A percentile compares a stretch with the other conserved stretches of the same genome.
Evolutionary conservation across 2,329 filamentous ascomycete genomes (phyloP).

Genomic region (Beauveria sp.): DNA sequence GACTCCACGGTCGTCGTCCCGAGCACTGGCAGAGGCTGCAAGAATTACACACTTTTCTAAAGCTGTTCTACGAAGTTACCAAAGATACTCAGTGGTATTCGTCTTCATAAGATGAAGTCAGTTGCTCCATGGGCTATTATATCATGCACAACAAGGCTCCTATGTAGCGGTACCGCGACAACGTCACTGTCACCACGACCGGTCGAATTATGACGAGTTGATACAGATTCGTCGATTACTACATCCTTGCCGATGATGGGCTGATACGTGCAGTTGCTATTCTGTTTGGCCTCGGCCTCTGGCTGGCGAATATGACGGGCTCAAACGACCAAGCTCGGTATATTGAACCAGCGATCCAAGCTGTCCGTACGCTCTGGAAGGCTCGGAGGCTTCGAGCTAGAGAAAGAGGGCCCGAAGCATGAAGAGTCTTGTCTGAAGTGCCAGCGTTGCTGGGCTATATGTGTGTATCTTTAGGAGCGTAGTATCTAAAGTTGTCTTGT

Average conservation of each 20-base stretch:
- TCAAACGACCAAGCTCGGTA: not conserved
- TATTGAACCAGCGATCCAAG: not conserved
- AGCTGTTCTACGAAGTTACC: constrained; percentile 1
- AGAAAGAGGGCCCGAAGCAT: not conserved
- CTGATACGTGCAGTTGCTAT: not conserved
- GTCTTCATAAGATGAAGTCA: not conserved
- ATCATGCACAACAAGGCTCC: not conserved
- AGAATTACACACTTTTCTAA: not conserved
- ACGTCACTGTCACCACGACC: not conserved
- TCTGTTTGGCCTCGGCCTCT: not conserved
- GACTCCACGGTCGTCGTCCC: not conserved
- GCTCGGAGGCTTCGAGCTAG: not conserved
- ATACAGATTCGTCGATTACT: not conserved
- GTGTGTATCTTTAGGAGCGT: too few relatives aligned
- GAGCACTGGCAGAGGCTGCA: constrained; percentile 7
- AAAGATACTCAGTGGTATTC: constrained; percentile 2
- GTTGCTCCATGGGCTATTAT: not conserved
- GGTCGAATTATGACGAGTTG: not conserved
- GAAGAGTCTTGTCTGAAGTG: not conserved
- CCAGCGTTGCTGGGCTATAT: too few relatives aligned
- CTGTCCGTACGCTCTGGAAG: not conserved
- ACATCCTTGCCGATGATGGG: not conserved
- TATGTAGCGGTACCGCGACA: not conserved
- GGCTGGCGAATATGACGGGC: not conserved
- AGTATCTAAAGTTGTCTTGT: too few relatives aligned